Percentiles rank a stretch among this genome's conserved stretches.
Evolutionary conservation across 1,284 basidiomycete genomes (phyloP).

Genomic region (Moesziomyces sp.): DNA sequence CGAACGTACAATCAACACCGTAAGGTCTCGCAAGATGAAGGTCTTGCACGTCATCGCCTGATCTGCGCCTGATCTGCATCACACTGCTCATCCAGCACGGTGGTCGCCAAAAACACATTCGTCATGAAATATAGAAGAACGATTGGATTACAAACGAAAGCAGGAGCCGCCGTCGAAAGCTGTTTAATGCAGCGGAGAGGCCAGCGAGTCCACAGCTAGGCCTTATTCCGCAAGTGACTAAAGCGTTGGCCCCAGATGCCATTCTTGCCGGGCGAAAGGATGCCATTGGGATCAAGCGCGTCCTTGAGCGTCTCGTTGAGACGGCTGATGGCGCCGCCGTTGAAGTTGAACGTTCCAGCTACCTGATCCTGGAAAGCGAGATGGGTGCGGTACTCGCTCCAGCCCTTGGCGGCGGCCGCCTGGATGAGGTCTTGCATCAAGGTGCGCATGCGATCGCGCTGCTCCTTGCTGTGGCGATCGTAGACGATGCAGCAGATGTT

Average conservation of each 20-base stretch:
- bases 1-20: no score
- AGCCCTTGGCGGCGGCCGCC: slow-evolving; percentile 53
- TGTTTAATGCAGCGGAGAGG: no score
- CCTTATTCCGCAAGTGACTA: slow-evolving; percentile 9
- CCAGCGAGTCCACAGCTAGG: background rate
- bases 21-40: no score
- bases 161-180: no score
- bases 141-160: no score
- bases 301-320: slow-evolving; percentile 61
- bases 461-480: slow-evolving; percentile 51
- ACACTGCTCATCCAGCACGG: no score
- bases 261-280: slow-evolving; percentile 57
- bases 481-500: slow-evolving; percentile 54
- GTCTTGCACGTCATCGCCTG: no score
- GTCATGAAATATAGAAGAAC: no score
- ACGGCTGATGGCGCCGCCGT: slow-evolving; percentile 46
- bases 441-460: slow-evolving; percentile 40
- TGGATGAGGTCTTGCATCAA: slow-evolving; percentile 41
- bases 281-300: slow-evolving; percentile 61
- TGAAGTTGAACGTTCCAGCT: slow-evolving; percentile 32
- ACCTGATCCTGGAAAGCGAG: slow-evolving; percentile 5
- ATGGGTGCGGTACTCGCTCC: slow-evolving; percentile 34
- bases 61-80: no score
- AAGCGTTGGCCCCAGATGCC: slow-evolving; percentile 55
- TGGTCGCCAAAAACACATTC: no score